Percentiles rank a stretch among this genome's conserved stretches.
These are phyloP conservation scores for Xanthoceras sorbifolium DNA, from an alignment of 345 rosid genomes.

Conservation along the genomic window DNA sequence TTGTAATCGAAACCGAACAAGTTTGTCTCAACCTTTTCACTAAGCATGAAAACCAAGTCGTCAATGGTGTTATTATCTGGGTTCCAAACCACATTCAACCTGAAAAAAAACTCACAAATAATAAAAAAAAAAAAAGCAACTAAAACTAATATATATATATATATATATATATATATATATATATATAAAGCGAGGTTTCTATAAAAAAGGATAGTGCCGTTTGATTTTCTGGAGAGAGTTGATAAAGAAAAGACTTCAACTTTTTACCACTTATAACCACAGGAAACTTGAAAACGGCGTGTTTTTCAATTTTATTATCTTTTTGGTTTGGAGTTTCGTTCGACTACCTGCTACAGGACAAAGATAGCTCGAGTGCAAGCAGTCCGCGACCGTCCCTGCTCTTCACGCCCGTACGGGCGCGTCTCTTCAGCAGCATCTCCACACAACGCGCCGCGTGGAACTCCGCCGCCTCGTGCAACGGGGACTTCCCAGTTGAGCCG, in stretches of 20 bases:
- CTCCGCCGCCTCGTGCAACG: constrained; percentile 68
- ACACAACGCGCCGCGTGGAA: constrained; percentile 62
- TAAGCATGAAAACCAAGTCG: constrained; percentile 55
- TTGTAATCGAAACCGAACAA: constrained; percentile 14
- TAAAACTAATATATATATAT: too few species aligned
- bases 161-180: too few species aligned
- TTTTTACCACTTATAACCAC: constrained; percentile 12
- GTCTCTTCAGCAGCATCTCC: constrained; percentile 62
- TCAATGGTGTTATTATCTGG: constrained; percentile 50
- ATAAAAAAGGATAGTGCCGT: constrained; percentile 26
- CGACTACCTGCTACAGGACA: constrained; percentile 53
- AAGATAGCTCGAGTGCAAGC: constrained; percentile 67
- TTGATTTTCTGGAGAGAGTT: not conserved
- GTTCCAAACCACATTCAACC: constrained; percentile 65
- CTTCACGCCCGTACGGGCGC: constrained; percentile 71
- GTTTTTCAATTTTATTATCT: not conserved
- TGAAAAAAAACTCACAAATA: constrained; percentile 22
- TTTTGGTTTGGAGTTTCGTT: not conserved
- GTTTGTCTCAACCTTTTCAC: constrained; percentile 51
- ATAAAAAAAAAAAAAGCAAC: not conserved
- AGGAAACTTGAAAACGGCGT: constrained; percentile 27
- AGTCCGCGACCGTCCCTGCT: constrained; percentile 59
- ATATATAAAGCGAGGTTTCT: constrained; percentile 28
- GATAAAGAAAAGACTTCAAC: constrained; percentile 7
- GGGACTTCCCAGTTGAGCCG: constrained; percentile 40